Percentiles rank a stretch among this genome's conserved stretches.
Conservation (phyloP, 495 filamentous ascomycete species). For the Extremus antarcticus region DNA sequence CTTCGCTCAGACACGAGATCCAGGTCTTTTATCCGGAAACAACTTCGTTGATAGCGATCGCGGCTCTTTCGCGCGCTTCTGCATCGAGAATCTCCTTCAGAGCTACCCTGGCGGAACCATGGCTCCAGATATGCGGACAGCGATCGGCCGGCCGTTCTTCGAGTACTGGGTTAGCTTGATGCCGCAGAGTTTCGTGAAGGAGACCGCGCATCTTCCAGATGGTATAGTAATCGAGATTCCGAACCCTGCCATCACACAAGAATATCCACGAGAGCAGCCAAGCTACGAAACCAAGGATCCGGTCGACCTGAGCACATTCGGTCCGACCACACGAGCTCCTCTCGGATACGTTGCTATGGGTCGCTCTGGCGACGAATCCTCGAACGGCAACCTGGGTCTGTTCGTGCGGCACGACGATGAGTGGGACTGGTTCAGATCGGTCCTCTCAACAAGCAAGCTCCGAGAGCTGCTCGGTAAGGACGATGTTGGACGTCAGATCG, state of each 20-base stretch:
- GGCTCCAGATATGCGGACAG: constrained; percentile 28
- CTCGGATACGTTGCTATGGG: constrained; percentile 24
- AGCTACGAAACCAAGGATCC: constrained; percentile 17
- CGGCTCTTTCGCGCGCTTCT: constrained; percentile 30
- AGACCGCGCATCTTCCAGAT: constrained; percentile 22
- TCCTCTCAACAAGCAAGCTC: constrained; percentile 17
- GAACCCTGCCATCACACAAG: constrained; percentile 20
- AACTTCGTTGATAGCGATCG: constrained; percentile 28
- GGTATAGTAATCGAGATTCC: constrained; percentile 22
- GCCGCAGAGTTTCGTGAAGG: constrained; percentile 25
- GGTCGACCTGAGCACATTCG: constrained; percentile 2
- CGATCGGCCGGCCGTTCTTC: constrained; percentile 24
- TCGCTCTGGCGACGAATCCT: constrained; percentile 24
- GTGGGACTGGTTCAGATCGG: constrained; percentile 21
- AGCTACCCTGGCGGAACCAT: constrained; percentile 32
- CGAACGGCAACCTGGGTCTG: constrained; percentile 24
- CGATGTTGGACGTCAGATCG: constrained; percentile 20
- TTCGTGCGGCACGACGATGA: constrained; percentile 22
- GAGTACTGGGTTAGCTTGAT: constrained; percentile 32
- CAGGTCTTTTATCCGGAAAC: constrained; percentile 16
- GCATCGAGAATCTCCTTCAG: constrained; percentile 30
- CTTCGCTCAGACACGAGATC: constrained; percentile 22
- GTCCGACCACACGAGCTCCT: constrained; percentile 15
- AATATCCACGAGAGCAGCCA: constrained; percentile 20
- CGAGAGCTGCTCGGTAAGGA: constrained; percentile 21